Base-by-base conservation (phyloP, 1,139 yeast species). In the Tardiomyces blankii region DNA sequence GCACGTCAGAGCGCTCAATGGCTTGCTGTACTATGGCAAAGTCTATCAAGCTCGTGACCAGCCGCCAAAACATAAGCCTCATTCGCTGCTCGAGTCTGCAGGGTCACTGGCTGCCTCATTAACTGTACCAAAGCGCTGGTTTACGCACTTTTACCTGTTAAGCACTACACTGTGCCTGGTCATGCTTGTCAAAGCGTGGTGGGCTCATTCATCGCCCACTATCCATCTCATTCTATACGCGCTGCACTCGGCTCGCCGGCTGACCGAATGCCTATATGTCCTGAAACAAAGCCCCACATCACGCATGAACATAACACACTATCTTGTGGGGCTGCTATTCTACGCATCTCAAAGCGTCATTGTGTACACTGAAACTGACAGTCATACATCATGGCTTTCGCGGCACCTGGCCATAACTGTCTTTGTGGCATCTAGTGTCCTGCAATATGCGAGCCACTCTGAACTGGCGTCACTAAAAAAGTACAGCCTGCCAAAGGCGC, bases 251-350 rank as follows among this genome's bases (percentile, higher is more conserved):
- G n/a, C 65, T 1, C 69, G 95, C 54, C 69, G 97, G 47, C 56
- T 74, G 8, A 61, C 65, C 39, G 97, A 89, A 60, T 78, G 87
- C 45, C 47, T 68, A 1, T 67, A 56, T 39, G 66, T 85, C 21
- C 70, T 77, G 44, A 73, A 68, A 30, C 75, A 74, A 54, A 67
- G 73, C 14, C 53, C 67, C 13, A 56, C 60, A 0, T 72, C 93
- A 0, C 69, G 73, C 46, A 88, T 89, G 69, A 86, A 88, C 59
- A 51, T 85, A 27, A 68, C 80, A 2, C 96, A 89, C 62, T 89
- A 86, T 57, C 41, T 81, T 1, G 85, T 77, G 14, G 97, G 96
- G 0, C 41, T 84, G 5, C 65, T 71, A 51, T 88, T 82, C 59
- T 89, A 89, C 56, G 46, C 74, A 64, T 52, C 44, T 63, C 48